Base-by-base conservation (phyloP, 306 rosid genomes). In the Fagus sylvatica region DNA sequence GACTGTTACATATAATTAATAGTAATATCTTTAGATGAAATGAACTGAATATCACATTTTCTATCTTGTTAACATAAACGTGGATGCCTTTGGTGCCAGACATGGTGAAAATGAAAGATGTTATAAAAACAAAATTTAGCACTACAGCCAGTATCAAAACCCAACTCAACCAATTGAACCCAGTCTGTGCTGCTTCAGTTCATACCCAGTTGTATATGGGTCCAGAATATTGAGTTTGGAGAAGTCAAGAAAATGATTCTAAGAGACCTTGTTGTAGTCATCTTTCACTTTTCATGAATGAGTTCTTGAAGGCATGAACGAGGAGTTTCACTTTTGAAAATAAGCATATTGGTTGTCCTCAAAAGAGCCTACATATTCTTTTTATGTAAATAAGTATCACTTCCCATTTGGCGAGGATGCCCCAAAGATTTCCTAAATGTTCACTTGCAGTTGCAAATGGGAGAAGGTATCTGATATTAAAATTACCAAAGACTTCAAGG, bases 1-100 rank as follows among this genome's bases (percentile, higher is more conserved):
- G 69, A 36, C 54, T 70, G 42, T 5, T 77, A 16, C 19, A 32
- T 36, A 9, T 0, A 28, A 16, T 72, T 22, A 5, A 22, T 48
- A 19, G 15, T 9, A 2, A 46, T 46, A 30, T 9, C 17, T 48
- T 43, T 70, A 48, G 40, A 16, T 43, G 37, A 59, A 72, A 28
- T 15, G 28, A 53, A 55, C 65, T 73, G 39, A 59, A n/a, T 74
- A 34, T 37, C 39, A 41, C 78, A 22, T 55, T 33, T 42, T 48
- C 15, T 73, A 13, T 51, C 66, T 62, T 80, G 71, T 69, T 75
- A 42, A 16, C 19, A 11, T 56, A 54, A 8, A 15, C 34, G 13
- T 49, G 72, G 49, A 8, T 16, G n/a, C 68, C 19, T 61, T 9
- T 61, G 5, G 68, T 61, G 68, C 68, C 68, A 61, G 68, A 33